These are phyloP conservation scores for Lipomyces spencermartinsiae DNA, from an alignment of 805 yeast genomes.

Conservation along the genomic window DNA sequence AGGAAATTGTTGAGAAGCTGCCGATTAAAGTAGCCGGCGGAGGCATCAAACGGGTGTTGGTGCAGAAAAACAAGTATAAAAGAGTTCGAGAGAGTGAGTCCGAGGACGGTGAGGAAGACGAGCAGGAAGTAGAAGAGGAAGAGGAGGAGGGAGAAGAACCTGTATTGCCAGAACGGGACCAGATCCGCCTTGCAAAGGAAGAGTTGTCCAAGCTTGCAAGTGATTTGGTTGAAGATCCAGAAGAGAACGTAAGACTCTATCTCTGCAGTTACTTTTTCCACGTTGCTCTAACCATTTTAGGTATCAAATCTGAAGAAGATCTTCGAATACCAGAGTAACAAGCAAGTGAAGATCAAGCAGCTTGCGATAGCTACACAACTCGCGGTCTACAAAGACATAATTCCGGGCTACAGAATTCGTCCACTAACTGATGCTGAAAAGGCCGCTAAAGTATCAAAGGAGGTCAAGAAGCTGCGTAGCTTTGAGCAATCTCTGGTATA, in stretches of 20 bases:
- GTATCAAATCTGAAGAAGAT: conserved; percentile 18
- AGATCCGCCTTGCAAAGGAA: conserved; percentile 70
- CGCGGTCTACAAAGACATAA: conserved; percentile 80
- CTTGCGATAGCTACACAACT: conserved; percentile 79
- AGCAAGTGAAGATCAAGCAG: conserved; percentile 58
- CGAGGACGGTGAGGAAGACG: conserved; percentile 40
- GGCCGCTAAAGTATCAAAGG: conserved; percentile 81
- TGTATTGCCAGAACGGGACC: conserved; percentile 58
- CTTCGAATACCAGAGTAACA: conserved; percentile 50
- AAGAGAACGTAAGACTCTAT: conserved; percentile 62
- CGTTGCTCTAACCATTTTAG: conserved; percentile 6
- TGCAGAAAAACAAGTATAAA: conserved; percentile 35
- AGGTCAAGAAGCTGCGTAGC: conserved; percentile 74
- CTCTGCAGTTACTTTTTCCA: not conserved
- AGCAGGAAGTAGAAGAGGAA: conserved; percentile 43
- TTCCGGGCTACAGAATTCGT: conserved; percentile 84
- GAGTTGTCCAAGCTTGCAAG: conserved; percentile 84
- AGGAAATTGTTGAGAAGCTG: conserved; percentile 65
- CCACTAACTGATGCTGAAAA: conserved; percentile 81
- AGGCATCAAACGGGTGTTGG: conserved; percentile 67
- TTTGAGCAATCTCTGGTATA: conserved; percentile 80
- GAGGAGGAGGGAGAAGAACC: conserved; percentile 51
- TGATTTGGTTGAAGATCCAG: conserved; percentile 83
- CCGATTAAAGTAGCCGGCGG: conserved; percentile 83
- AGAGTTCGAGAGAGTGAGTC: conserved; percentile 38